Evolutionary conservation across 1,284 basidiomycete species (phyloP), one percentile per base, ranked within the genome.

Genomic region (Austroboletus novae-zelandiae): DNA sequence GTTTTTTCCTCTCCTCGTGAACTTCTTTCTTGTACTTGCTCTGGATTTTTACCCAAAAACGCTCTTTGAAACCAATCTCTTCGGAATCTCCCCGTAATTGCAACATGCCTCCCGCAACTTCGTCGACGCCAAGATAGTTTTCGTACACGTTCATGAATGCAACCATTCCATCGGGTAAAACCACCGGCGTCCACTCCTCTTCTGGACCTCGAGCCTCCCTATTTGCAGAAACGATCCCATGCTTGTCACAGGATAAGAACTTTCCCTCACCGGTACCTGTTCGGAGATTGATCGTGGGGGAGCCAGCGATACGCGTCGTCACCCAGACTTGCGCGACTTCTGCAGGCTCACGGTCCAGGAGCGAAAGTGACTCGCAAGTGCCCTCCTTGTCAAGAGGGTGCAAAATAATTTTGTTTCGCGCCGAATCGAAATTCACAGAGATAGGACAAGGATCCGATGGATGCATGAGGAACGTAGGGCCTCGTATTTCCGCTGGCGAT

Each of bases 281-380:
- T 18, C 91, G 81, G 49, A 94, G 71, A 62, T 93, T 94, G 61
- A 94, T 78, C 18, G 89, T 91, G 9, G 80, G 66, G 23, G 90
- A 83, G 31, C 91, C 87, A 46, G 91, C 81, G 52, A 97, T 78
- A 58, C 92, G 77, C 37, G 90, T 85, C 47, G 80, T 79, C 52
- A 98, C 86, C 94, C 94, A 88, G 52, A 97, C 85, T 69, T 94
- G 85, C 47, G 91, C 74, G 54, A 94, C 82, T 51, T 94, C 91
- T 0, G 80, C 80, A 11, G 91, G 91, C 27, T 73, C 79, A 53
- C 84, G 81, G 47, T 84, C 81, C 39, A 86, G 72, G 9, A 86
- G 57, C 13, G 71, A 66, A 15, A 70, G 56, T 11, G 74, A 62
- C 46, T 76, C 74, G 4, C 71, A 55, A 53, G 66, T 64, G 1